phyloP scores from a whole-genome alignment of 1,284 basidiomycete species.

The Cutaneotrichosporon dermatis region DNA sequence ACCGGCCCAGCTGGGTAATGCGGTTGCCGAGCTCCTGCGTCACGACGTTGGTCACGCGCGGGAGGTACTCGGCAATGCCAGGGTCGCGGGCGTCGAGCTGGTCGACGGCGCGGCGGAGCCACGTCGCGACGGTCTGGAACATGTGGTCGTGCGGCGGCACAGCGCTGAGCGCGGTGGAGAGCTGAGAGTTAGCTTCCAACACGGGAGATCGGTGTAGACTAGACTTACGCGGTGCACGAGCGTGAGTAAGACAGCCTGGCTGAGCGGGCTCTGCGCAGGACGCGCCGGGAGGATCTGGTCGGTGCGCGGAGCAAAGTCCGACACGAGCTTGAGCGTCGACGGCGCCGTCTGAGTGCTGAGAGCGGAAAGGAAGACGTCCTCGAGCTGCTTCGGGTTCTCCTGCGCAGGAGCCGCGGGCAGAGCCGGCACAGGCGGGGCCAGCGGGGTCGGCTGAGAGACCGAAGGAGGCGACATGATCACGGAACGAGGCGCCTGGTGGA shows the following conservation, averaged over 20 bases:
- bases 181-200: slow-evolving; percentile 8
- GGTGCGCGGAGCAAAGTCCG: slow-evolving; percentile 19
- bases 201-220: background rate
- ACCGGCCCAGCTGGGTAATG: background rate
- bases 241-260: slow-evolving; percentile 38
- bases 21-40: background rate
- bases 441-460: background rate
- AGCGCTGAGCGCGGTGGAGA: slow-evolving; percentile 27
- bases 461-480: slow-evolving; percentile 3
- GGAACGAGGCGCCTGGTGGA: background rate
- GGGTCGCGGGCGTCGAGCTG: slow-evolving; percentile 27
- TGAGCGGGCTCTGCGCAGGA: slow-evolving; percentile 21
- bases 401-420: background rate
- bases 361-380: slow-evolving; percentile 32
- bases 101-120: slow-evolving; percentile 25
- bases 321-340: slow-evolving; percentile 27
- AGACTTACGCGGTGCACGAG: slow-evolving; percentile 36
- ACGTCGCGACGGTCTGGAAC: slow-evolving; percentile 23
- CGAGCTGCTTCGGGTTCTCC: slow-evolving; percentile 16
- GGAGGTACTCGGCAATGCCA: slow-evolving; percentile 13
- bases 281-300: slow-evolving; percentile 20
- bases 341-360: slow-evolving; percentile 18
- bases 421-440: background rate
- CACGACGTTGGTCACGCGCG: slow-evolving; percentile 14
- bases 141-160: slow-evolving; percentile 23